phyloP scores from a whole-genome alignment of 306 rosid species.

The Dicorynia guianensis region DNA sequence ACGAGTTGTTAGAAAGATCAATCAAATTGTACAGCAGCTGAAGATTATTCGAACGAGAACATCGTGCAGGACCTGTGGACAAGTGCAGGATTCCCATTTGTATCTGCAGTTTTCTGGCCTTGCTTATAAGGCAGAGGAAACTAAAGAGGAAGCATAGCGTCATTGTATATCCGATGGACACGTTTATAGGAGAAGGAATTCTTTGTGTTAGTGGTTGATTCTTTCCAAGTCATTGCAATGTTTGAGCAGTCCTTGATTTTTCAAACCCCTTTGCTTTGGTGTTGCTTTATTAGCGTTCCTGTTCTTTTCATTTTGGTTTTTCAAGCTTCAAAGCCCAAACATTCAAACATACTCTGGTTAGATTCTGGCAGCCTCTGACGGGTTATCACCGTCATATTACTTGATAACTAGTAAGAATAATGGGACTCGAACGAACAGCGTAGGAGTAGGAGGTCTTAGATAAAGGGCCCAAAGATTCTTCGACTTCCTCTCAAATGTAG shows the following conservation, averaged over 20 bases:
- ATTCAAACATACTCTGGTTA: too few species aligned
- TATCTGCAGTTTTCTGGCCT: conserved; percentile 23
- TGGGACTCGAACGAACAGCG: too few species aligned
- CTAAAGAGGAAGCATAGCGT: conserved; percentile 30
- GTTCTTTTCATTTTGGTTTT: not conserved
- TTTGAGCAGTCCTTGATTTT: conserved; percentile 31
- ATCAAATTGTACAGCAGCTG: conserved; percentile 79
- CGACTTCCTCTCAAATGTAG: too few species aligned
- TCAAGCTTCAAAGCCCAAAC: too few species aligned
- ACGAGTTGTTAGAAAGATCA: conserved; percentile 72
- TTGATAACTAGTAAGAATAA: too few species aligned
- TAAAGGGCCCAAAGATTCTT: too few species aligned
- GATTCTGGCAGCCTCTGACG: too few species aligned
- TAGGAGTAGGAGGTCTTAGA: too few species aligned
- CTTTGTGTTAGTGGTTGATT: conserved; percentile 42
- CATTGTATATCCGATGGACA: conserved; percentile 16
- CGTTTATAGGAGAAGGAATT: conserved; percentile 31
- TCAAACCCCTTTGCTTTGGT: not conserved
- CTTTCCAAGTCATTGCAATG: conserved; percentile 36
- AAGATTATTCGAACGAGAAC: conserved; percentile 31
- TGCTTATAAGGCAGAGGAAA: conserved; percentile 35
- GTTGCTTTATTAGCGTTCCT: not conserved
- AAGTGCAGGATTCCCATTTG: conserved; percentile 18
- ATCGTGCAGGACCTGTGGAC: conserved; percentile 28
- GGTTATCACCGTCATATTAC: too few species aligned